phyloP scores from a whole-genome alignment of 257 asterid genomes.

The Solanum gandarillasii region DNA sequence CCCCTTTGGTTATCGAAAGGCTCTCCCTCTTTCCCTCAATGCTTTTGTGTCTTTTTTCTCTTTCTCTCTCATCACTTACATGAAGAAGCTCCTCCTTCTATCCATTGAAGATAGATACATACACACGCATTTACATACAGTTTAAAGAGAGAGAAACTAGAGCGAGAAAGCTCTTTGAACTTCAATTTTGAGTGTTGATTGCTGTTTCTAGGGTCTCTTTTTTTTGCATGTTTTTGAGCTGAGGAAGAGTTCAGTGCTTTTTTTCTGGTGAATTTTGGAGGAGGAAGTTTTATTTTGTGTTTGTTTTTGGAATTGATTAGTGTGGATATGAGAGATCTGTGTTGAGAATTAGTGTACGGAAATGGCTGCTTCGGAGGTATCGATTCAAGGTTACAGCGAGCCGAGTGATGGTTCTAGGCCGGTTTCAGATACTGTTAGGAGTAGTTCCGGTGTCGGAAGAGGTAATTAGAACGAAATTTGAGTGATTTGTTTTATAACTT shows the following conservation, averaged over 20 bases:
- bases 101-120: background rate
- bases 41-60: background rate
- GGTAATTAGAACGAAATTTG: conserved; percentile 13
- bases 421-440: conserved; percentile 13
- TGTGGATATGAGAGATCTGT: conserved; percentile 64
- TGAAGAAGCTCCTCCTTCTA: background rate
- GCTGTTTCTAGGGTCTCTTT: background rate
- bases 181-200: background rate
- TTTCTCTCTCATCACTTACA: conserved; percentile 9
- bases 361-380: conserved; percentile 55
- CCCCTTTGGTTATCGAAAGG: conserved; percentile 19
- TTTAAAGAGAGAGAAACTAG: background rate
- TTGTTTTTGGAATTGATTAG: background rate
- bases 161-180: conserved; percentile 1
- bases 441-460: conserved; percentile 33
- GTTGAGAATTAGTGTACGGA: conserved; percentile 1
- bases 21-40: background rate
- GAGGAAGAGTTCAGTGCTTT: background rate
- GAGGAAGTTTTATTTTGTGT: background rate
- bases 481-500: background rate
- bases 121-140: background rate
- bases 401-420: conserved; percentile 19
- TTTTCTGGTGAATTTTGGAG: conserved; percentile 4
- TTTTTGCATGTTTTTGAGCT: background rate
- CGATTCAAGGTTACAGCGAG: conserved; percentile 48